Conservation (phyloP, 768 basidiomycete species). For the Mrakia blollopis region DNA sequence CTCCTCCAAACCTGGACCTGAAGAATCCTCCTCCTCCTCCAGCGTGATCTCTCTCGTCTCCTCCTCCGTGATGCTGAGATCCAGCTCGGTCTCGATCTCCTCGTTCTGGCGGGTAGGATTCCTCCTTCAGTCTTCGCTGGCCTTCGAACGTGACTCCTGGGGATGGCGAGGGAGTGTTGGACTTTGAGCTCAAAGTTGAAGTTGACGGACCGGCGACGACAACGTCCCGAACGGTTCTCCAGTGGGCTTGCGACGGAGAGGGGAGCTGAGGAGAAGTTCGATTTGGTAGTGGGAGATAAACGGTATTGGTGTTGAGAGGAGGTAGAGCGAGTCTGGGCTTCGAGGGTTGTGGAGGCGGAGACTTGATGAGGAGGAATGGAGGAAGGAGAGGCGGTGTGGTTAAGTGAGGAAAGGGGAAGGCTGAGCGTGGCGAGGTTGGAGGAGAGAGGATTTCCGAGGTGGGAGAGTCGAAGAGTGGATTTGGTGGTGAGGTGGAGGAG, state of each 20-base stretch:
- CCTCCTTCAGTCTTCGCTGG: neutral
- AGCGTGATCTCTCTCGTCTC: neutral
- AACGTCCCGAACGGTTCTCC: neutral
- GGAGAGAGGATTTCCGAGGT: neutral
- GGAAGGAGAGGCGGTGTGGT: neutral
- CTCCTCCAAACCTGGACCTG: neutral
- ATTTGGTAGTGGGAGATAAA: neutral
- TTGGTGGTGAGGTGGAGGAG: neutral
- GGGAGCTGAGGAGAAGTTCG: neutral
- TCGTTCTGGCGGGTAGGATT: neutral
- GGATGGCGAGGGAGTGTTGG: neutral
- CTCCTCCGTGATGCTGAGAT: neutral
- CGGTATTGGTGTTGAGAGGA: conserved; percentile 2
- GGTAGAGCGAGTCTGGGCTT: neutral
- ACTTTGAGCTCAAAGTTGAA: neutral
- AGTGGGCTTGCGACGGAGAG: neutral
- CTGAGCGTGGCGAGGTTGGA: neutral
- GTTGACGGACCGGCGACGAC: neutral
- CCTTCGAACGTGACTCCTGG: neutral
- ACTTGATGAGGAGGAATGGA: neutral
- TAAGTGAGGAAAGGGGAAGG: neutral
- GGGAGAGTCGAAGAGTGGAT: neutral
- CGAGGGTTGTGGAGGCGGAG: neutral
- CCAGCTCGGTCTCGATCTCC: neutral
- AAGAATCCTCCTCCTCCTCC: neutral